A percentile compares a stretch with the other conserved stretches of the same genome.
These are phyloP conservation scores for Mollisia scopiformis DNA, from an alignment of 2,329 filamentous ascomycete genomes.

Conservation along the genomic window DNA sequence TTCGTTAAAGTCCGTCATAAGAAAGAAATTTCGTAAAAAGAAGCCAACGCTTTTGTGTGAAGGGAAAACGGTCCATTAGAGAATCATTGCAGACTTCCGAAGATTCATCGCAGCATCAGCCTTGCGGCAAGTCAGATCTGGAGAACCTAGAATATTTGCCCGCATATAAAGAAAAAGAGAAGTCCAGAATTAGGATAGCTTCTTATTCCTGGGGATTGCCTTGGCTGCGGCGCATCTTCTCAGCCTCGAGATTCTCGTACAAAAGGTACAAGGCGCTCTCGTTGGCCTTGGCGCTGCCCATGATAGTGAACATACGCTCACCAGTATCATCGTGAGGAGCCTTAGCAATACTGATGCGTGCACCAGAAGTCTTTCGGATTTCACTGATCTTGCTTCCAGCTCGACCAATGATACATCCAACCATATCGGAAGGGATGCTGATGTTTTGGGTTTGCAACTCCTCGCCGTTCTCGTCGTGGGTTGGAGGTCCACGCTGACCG, in stretches of 20 bases:
- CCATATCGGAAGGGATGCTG: conserved; percentile 99
- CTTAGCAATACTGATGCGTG: conserved; percentile 97
- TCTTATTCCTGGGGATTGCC: conserved; percentile 46
- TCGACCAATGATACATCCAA: conserved; percentile 97
- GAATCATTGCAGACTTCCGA: conserved; percentile 38
- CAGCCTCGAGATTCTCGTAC: conserved; percentile 98
- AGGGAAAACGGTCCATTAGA: conserved; percentile 34
- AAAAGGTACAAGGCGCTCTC: conserved; percentile 94
- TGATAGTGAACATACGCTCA: conserved; percentile 99
- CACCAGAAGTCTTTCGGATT: conserved; percentile 94
- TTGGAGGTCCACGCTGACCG: conserved; percentile 77
- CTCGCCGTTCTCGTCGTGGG: conserved; percentile 93
- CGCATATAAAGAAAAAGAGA: conserved; percentile 52
- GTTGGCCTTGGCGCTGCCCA: conserved; percentile 90
- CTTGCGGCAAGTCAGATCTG: conserved; percentile 68
- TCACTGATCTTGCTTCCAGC: conserved; percentile 97
- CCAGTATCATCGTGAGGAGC: conserved; percentile 94
- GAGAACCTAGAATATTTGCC: conserved; percentile 48
- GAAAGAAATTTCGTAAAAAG: conserved; percentile 35
- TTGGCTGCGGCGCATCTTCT: conserved; percentile 98
- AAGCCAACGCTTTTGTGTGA: conserved; percentile 40
- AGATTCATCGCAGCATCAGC: conserved; percentile 53
- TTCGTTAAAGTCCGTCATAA: conserved; percentile 41
- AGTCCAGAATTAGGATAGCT: conserved; percentile 12
- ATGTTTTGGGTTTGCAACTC: conserved; percentile 99